Conservation (phyloP, 768 basidiomycete genomes). For the Boletus insuetus region DNA sequence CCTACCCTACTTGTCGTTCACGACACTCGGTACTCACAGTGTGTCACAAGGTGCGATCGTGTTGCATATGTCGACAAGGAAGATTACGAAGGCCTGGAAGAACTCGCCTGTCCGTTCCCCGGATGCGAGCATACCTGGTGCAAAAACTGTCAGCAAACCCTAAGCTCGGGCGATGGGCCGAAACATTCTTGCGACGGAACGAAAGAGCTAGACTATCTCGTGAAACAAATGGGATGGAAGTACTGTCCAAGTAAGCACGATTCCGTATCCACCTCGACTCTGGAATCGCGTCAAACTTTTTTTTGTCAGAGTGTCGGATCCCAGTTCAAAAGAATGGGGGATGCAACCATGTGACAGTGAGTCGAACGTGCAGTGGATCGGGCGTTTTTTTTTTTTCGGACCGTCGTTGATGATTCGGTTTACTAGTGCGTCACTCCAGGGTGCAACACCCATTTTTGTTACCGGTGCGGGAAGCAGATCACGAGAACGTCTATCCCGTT, state of each 20-base stretch:
- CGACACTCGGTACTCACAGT: not conserved
- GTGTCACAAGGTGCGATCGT: slow-evolving; percentile 45
- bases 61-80: slow-evolving; percentile 48
- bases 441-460: slow-evolving; percentile 59
- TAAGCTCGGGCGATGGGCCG: slow-evolving; percentile 26
- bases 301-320: slow-evolving; percentile 37
- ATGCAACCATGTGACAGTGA: slow-evolving; percentile 60
- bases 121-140: slow-evolving; percentile 58
- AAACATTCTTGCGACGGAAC: slow-evolving; percentile 58
- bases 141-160: slow-evolving; percentile 50
- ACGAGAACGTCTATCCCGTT: slow-evolving; percentile 33
- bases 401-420: not conserved
- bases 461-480: slow-evolving; percentile 48
- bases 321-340: slow-evolving; percentile 52
- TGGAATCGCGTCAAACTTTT: not conserved
- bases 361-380: slow-evolving; percentile 12
- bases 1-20: not conserved
- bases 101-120: slow-evolving; percentile 48
- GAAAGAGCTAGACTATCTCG: slow-evolving; percentile 47
- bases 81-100: slow-evolving; percentile 40
- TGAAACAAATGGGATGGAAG: slow-evolving; percentile 56
- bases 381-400: not conserved
- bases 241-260: slow-evolving; percentile 50
- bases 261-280: not conserved
- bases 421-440: slow-evolving; percentile 48